Conservation (phyloP, 164 flowering plant genomes). For the Echeveria elegans region DNA sequence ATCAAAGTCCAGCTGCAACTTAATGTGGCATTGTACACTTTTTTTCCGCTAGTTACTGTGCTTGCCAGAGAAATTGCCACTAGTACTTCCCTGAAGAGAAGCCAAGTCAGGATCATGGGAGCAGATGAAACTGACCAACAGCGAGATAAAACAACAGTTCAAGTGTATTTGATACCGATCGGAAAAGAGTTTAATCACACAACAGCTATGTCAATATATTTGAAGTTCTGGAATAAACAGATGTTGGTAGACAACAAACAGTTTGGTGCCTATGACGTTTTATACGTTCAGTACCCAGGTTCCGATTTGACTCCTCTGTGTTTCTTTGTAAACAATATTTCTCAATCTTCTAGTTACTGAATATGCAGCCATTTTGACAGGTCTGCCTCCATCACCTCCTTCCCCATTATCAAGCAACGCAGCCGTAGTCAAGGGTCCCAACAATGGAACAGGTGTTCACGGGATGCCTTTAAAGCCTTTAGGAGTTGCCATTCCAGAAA, state of each 20-base stretch:
- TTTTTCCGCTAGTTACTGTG: conserved; percentile 1
- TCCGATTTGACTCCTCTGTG: background rate
- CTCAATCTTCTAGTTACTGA: background rate
- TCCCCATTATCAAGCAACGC: background rate
- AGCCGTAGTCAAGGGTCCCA: background rate
- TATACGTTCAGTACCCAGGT: background rate
- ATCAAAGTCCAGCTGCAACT: background rate
- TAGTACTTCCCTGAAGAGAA: background rate
- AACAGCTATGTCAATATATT: background rate
- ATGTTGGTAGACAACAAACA: background rate
- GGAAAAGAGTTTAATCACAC: background rate
- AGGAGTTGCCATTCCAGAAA: background rate
- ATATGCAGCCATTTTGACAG: background rate
- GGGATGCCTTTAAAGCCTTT: background rate
- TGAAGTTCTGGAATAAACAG: background rate
- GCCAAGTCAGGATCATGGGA: background rate
- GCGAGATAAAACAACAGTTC: background rate
- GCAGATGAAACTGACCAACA: background rate
- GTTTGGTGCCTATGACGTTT: background rate
- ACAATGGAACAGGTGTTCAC: conserved; percentile 1
- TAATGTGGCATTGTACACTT: background rate
- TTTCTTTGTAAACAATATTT: background rate
- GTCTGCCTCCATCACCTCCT: background rate
- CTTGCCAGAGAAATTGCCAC: background rate
- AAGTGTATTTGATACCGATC: background rate